Evolutionary conservation across 768 basidiomycete genomes (phyloP).

Genomic region (Trichaptum fuscoviolaceum): DNA sequence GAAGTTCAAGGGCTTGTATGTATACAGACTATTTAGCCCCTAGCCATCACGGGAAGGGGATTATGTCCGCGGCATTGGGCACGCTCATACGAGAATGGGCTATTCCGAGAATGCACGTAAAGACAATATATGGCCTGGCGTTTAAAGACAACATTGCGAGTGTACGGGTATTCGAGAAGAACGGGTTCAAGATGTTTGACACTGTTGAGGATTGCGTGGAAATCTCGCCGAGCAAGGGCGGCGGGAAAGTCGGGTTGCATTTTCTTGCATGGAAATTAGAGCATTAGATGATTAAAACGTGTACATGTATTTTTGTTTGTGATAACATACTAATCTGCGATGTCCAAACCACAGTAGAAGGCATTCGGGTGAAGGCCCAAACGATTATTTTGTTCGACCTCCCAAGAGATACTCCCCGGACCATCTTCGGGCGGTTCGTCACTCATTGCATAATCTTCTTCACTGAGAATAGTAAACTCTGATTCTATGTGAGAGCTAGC

Average conservation of each 20-base stretch:
- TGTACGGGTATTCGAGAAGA: conserved; percentile 61
- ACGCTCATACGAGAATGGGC: conserved; percentile 55
- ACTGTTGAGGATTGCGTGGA: conserved; percentile 34
- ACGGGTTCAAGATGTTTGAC: conserved; percentile 43
- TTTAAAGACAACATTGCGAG: conserved; percentile 56
- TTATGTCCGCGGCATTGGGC: conserved; percentile 63
- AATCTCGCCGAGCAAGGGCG: conserved; percentile 12
- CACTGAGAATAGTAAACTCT: not conserved
- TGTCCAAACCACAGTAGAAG: not conserved
- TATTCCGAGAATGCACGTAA: conserved; percentile 58
- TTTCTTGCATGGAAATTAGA: not conserved
- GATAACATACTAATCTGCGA: not conserved
- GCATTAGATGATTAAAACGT: not conserved
- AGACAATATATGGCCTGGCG: conserved; percentile 37
- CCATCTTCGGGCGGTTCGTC: not conserved
- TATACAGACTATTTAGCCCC: conserved; percentile 52
- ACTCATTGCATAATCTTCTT: not conserved
- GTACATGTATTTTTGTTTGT: not conserved
- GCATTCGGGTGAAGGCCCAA: not conserved
- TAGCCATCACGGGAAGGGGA: conserved; percentile 60
- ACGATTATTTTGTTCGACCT: not conserved
- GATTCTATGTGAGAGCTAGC: not conserved
- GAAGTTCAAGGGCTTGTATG: not conserved
- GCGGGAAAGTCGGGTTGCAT: not conserved
- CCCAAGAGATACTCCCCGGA: not conserved